phyloP scores from a whole-genome alignment of 1,284 basidiomycete genomes.

The Vanrija humicola region DNA sequence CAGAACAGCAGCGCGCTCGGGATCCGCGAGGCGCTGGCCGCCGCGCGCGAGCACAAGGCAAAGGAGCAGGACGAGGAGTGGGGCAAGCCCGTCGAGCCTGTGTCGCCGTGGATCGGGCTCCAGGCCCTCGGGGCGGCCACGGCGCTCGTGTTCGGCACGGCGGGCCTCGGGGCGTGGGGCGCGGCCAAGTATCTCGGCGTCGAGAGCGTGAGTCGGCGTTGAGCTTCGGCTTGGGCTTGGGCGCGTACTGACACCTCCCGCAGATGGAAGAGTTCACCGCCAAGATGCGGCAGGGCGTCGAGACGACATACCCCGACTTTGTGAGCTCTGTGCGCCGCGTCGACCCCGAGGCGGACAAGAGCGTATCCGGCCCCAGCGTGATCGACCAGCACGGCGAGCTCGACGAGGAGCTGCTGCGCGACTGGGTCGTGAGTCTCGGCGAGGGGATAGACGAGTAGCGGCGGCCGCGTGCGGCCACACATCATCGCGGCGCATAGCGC shows the following conservation, averaged over 20 bases:
- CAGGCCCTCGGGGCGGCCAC: conserved; percentile 43
- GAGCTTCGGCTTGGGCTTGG: too few species aligned
- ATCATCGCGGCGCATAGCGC: too few species aligned
- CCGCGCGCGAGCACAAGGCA: conserved; percentile 16
- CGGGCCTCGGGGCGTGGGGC: conserved; percentile 33
- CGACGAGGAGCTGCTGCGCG: conserved; percentile 13
- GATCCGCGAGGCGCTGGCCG: conserved; percentile 2
- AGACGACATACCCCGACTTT: conserved; percentile 24
- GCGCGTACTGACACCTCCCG: too few species aligned
- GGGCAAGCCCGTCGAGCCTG: conserved; percentile 8
- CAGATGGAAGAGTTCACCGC: conserved; percentile 37
- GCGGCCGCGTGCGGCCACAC: neutral
- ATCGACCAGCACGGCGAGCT: conserved; percentile 10
- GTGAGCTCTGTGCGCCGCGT: conserved; percentile 14
- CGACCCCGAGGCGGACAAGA: conserved; percentile 1
- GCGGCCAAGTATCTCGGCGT: conserved; percentile 38
- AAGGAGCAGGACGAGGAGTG: conserved; percentile 28
- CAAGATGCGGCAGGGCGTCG: conserved; percentile 30
- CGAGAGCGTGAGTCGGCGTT: conserved; percentile 27
- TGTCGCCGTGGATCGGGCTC: conserved; percentile 23
- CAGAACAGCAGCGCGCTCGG: neutral
- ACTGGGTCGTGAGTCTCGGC: conserved; percentile 11
- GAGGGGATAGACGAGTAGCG: conserved; percentile 8
- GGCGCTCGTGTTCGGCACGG: conserved; percentile 32
- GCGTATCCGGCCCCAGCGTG: conserved; percentile 2